Evolutionary conservation across 2,329 filamentous ascomycete species (phyloP).

Genomic region (Escovopsis sp.): DNA sequence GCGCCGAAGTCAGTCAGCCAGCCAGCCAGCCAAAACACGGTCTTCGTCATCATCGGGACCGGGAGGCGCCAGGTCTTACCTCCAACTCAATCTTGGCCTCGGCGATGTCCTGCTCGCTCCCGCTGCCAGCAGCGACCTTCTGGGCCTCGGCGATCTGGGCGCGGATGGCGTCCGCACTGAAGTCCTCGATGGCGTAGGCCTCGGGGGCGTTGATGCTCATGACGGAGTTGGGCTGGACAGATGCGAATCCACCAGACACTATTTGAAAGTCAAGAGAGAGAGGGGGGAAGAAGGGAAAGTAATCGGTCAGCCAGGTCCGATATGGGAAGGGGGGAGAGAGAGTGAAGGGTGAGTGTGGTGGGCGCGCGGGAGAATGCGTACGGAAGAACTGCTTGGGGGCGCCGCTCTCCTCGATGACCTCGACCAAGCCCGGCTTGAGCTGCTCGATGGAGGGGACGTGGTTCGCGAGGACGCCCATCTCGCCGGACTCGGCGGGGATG

Average conservation of each 20-base stretch:
- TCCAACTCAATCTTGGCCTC: constrained; percentile 99
- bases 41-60: too few species aligned
- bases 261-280: not conserved
- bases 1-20: not conserved
- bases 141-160: constrained; percentile 88
- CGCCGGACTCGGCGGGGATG: constrained; percentile 91
- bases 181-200: constrained; percentile 87
- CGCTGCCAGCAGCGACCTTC: constrained; percentile 80
- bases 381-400: constrained; percentile 94
- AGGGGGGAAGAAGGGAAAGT: constrained; percentile 8
- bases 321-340: too few species aligned
- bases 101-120: constrained; percentile 93
- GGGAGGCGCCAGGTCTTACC: constrained; percentile 33
- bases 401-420: constrained; percentile 87
- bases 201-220: constrained; percentile 98
- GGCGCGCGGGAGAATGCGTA: constrained; percentile 38
- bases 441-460: constrained; percentile 99
- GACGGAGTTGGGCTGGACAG: constrained; percentile 86
- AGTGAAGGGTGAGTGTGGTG: not conserved
- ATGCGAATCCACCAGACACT: constrained; percentile 96
- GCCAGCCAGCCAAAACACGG: too few species aligned
- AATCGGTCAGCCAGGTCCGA: not conserved
- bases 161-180: constrained; percentile 80
- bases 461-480: constrained; percentile 98
- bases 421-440: constrained; percentile 89